These are phyloP conservation scores for Cyclaneusma minus DNA, from an alignment of 2,329 filamentous ascomycete species.

Conservation along the genomic window DNA sequence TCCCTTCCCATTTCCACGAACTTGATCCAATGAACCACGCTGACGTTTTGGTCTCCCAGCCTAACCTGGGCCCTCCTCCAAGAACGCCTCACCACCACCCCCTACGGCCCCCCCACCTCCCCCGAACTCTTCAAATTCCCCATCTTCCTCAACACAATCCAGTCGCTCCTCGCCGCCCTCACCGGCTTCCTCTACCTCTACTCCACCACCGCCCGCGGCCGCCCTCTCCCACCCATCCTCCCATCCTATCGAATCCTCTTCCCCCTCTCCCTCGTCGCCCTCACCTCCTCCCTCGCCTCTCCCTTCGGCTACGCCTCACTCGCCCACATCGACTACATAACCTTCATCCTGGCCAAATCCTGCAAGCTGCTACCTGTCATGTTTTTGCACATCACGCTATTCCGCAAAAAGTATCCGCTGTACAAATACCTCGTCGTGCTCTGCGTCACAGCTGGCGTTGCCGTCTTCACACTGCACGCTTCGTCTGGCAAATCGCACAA, in stretches of 20 bases:
- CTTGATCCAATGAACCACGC: conserved; percentile 1
- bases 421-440: conserved; percentile 95
- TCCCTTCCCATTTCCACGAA: neutral
- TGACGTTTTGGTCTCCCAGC: conserved; percentile 26
- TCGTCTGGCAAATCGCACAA: conserved; percentile 41
- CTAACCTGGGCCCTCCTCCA: conserved; percentile 93
- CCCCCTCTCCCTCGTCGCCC: conserved; percentile 69
- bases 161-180: conserved; percentile 74
- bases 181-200: conserved; percentile 72
- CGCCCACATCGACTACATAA: conserved; percentile 93
- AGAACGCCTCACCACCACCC: conserved; percentile 90
- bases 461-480: conserved; percentile 83
- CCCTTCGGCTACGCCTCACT: conserved; percentile 91
- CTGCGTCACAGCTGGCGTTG: conserved; percentile 81
- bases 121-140: conserved; percentile 81
- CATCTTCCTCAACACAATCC: conserved; percentile 90
- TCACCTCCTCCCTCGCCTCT: conserved; percentile 80
- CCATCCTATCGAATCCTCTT: conserved; percentile 59
- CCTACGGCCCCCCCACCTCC: conserved; percentile 47
- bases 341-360: conserved; percentile 90
- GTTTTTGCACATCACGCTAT: conserved; percentile 87
- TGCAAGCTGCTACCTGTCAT: conserved; percentile 99
- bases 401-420: conserved; percentile 74
- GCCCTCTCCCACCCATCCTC: conserved; percentile 50
- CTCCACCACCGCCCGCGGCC: conserved; percentile 38